Evolutionary conservation across 2,329 filamentous ascomycete species (phyloP).

Genomic region (Onygena corvina): DNA sequence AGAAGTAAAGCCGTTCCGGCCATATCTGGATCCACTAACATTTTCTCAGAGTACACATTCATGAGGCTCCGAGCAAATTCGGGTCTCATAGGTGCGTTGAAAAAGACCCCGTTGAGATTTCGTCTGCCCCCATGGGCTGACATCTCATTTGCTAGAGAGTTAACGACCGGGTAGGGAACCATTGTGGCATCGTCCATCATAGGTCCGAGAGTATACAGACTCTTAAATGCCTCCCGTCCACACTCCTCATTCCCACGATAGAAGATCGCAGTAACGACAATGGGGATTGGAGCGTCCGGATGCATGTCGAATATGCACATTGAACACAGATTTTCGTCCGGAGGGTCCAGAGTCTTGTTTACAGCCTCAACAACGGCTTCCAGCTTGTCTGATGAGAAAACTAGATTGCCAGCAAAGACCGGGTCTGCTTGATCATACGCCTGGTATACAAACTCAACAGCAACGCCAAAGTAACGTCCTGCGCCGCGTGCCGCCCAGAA

Average conservation of each 20-base stretch:
- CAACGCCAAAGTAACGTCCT: slow-evolving; percentile 37
- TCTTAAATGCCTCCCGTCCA: slow-evolving; percentile 25
- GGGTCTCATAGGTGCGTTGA: slow-evolving; percentile 27
- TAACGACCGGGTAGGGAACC: slow-evolving; percentile 30
- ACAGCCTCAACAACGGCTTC: slow-evolving; percentile 20
- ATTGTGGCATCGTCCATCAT: slow-evolving; percentile 23
- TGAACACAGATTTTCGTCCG: slow-evolving; percentile 17
- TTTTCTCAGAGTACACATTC: slow-evolving; percentile 20
- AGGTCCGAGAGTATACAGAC: slow-evolving; percentile 26
- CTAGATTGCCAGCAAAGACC: slow-evolving; percentile 26
- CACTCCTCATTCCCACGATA: slow-evolving; percentile 27
- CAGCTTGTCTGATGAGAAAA: slow-evolving; percentile 20
- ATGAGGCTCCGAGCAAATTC: slow-evolving; percentile 22
- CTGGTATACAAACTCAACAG: slow-evolving; percentile 34
- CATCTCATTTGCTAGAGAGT: slow-evolving; percentile 24
- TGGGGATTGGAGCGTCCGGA: slow-evolving; percentile 18
- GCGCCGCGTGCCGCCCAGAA: slow-evolving; percentile 40
- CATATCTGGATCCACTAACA: slow-evolving; percentile 19
- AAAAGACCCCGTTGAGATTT: slow-evolving; percentile 30
- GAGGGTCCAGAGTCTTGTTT: slow-evolving; percentile 17
- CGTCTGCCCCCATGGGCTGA: slow-evolving; percentile 24
- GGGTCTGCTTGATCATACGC: slow-evolving; percentile 25
- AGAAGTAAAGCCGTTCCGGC: slow-evolving; percentile 24
- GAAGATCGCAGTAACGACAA: slow-evolving; percentile 20
- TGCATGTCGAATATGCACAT: slow-evolving; percentile 18